Base-by-base conservation (phyloP, 2,329 filamentous ascomycete genomes). In the Ophiostoma ips region DNA sequence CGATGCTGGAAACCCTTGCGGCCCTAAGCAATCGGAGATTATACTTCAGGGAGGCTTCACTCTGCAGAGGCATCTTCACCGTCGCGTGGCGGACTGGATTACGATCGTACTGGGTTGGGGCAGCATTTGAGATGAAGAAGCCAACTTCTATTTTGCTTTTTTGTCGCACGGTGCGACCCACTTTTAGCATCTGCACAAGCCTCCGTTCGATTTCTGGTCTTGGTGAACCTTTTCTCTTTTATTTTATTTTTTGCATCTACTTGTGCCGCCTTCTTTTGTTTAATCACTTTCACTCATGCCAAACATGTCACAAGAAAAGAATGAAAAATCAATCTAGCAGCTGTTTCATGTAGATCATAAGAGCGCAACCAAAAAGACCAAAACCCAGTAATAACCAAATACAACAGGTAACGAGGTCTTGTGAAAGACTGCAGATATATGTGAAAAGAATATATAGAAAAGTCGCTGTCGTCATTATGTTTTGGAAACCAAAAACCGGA, bases 31-130 rank as follows among this genome's bases (percentile, higher is more conserved):
- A 76, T 80, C 33, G 79, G 75, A 77, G 75, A 77, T 69, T 61
- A 83, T 63, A 60, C 78, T 81, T 78, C 71, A 83, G 79, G 73
- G 78, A 81, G 79, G 79, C 52, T 67, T 82, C 75, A 83, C 79
- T 80, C 76, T 79, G 78, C 79, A 83, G 76, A 81, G 78, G 65
- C 64, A 70, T 79, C 72, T 77, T 75, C 77, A 76, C 78, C 79
- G 76, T 80, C 73, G 72, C 71, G 71, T 82, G 78, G 79, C 79
- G 77, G 68, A 70, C 67, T 77, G 79, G 79, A 83, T 73, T 65
- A 81, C 79, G 76, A 72, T 71, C 69, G 71, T 68, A 70, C 63
- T 70, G 73, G 75, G 75, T 65, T 80, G 77, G 72, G 70, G 67
- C 70, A 66, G 66, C 60, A 63, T 62, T 65, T 65, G 70, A 71